Conservation (phyloP, 768 basidiomycete species). For the Leccinum disarticulatum region DNA sequence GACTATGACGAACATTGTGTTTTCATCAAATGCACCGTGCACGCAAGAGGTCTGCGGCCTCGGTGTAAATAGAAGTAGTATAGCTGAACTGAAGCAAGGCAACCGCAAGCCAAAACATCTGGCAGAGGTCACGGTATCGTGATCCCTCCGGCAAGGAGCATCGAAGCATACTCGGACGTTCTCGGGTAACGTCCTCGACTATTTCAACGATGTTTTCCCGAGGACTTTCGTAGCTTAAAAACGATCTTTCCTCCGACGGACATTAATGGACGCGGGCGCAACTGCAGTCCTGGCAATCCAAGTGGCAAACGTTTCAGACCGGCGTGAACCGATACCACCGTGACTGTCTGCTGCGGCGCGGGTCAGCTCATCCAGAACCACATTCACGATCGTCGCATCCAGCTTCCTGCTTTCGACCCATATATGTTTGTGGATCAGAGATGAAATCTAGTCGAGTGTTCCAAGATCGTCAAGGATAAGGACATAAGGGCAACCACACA, state of each 20-base stretch:
- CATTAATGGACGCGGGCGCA: no score
- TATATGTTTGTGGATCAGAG: no score
- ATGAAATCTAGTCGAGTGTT: slow-evolving; percentile 48
- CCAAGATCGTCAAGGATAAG: slow-evolving; percentile 3
- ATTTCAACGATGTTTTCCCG: no score
- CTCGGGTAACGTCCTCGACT: slow-evolving; percentile 19
- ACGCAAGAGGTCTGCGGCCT: slow-evolving; percentile 67
- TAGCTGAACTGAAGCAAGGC: slow-evolving; percentile 79
- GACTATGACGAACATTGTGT: slow-evolving; percentile 64
- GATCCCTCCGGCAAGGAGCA: no score
- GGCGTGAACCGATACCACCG: no score
- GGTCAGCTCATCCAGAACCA: no score
- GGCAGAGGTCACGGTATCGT: slow-evolving; percentile 67
- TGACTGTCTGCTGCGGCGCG: no score
- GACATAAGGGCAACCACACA: slow-evolving; percentile 35
- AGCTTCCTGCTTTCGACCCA: no score
- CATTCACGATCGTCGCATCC: no score
- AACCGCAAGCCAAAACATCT: slow-evolving; percentile 87
- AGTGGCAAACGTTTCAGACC: no score
- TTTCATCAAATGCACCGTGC: slow-evolving; percentile 54
- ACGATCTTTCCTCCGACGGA: no score
- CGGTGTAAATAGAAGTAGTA: slow-evolving; percentile 62
- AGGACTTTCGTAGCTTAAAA: slow-evolving; percentile 21
- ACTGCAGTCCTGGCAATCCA: no score
- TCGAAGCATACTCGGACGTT: slow-evolving; percentile 88